Percentiles rank a stretch among this genome's conserved stretches.
Evolutionary conservation across 2,329 filamentous ascomycete species (phyloP).

Genomic region (Botrytis hyacinthi): DNA sequence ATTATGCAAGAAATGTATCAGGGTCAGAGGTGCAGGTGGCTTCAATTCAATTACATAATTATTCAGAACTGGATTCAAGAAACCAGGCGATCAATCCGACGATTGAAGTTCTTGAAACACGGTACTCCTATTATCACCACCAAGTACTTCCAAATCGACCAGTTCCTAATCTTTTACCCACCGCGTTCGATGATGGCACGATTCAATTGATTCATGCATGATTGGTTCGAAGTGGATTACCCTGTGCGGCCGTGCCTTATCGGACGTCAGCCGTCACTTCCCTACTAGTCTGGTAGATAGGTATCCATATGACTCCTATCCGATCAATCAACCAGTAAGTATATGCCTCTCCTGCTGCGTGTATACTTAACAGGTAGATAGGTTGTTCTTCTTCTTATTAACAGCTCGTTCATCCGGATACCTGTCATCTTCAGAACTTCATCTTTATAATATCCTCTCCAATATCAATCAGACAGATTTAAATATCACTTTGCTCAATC

Average conservation of each 20-base stretch:
- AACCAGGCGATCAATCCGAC: neutral
- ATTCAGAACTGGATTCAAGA: neutral
- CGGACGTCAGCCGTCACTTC: neutral
- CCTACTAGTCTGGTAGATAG: neutral
- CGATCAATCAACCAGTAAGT: neutral
- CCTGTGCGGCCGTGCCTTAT: slow-evolving; percentile 1
- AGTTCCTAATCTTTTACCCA: neutral
- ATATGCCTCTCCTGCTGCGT: neutral
- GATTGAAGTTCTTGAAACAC: neutral
- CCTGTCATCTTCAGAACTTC: slow-evolving; percentile 8
- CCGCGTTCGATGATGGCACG: slow-evolving; percentile 4
- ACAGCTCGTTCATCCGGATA: neutral
- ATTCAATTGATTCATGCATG: neutral
- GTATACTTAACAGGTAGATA: neutral
- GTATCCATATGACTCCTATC: slow-evolving; percentile 4
- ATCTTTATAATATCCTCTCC: neutral
- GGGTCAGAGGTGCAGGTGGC: neutral
- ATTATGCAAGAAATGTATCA: neutral
- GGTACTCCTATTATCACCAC: neutral
- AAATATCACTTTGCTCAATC: neutral
- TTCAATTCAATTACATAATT: neutral
- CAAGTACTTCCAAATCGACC: neutral
- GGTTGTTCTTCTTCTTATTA: neutral
- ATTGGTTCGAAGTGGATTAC: neutral
- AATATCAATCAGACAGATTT: neutral